A percentile compares a stretch with the other conserved stretches of the same genome.
Evolutionary conservation across 176 grass and related monocot species (phyloP).

Genomic region (Olyra latifolia): DNA sequence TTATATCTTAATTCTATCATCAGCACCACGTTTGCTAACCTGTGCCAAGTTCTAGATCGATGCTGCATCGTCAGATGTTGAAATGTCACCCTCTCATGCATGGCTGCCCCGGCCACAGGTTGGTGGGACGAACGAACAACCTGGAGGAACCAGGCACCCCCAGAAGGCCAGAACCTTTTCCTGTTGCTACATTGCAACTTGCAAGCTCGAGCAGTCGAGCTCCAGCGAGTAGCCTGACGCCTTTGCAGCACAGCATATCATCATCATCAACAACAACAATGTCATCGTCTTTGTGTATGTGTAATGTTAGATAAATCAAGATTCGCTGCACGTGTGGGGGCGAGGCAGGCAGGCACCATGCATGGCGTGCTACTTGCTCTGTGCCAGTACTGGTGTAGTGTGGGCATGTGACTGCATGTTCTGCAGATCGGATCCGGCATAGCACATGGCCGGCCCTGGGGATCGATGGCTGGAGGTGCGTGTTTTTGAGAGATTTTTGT

Average conservation of each 20-base stretch:
- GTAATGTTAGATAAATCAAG: neutral
- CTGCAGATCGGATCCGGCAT: slow-evolving; percentile 29
- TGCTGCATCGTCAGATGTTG: neutral
- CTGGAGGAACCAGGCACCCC: neutral
- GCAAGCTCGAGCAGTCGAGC: too few species aligned
- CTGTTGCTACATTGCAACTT: neutral
- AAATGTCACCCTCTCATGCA: neutral
- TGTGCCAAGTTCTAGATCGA: slow-evolving; percentile 20
- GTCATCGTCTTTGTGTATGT: neutral
- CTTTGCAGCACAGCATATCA: neutral
- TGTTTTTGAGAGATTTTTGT: neutral
- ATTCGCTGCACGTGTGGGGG: neutral
- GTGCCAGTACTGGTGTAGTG: neutral
- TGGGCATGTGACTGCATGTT: slow-evolving; percentile 36
- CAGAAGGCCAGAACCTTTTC: neutral
- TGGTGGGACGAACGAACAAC: neutral
- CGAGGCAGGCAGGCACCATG: neutral
- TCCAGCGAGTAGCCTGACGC: neutral
- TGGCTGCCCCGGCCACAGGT: neutral
- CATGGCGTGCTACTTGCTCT: neutral
- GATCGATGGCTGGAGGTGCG: neutral
- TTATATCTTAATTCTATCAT: neutral
- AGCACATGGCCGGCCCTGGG: slow-evolving; percentile 28
- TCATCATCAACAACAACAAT: neutral
- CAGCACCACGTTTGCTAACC: neutral